Percentiles rank a stretch among this genome's conserved stretches.
phyloP scores from a whole-genome alignment of 1,284 basidiomycete species.

The Cryptococcus sp. region DNA sequence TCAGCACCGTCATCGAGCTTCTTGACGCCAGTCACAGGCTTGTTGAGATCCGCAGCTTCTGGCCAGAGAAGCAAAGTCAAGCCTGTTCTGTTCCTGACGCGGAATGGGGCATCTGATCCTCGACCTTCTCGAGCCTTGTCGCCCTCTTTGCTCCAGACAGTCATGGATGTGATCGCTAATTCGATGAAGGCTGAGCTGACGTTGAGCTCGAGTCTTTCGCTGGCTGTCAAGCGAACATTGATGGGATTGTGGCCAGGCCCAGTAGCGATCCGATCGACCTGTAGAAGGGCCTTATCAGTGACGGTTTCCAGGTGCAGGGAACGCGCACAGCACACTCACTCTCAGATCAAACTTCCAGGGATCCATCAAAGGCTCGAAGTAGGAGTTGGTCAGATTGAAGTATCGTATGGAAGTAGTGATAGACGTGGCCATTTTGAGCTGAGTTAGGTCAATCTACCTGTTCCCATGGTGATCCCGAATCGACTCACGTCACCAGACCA shows the following conservation, averaged over 20 bases:
- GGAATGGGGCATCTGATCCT: slow-evolving; percentile 90
- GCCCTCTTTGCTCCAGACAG: slow-evolving; percentile 72
- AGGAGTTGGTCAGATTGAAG: slow-evolving; percentile 96
- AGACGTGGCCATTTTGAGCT: slow-evolving; percentile 80
- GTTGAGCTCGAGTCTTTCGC: slow-evolving; percentile 88
- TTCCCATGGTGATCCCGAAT: not conserved
- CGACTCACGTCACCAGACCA: slow-evolving; percentile 84
- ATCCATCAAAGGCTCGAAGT: slow-evolving; percentile 99
- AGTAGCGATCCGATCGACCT: slow-evolving; percentile 44
- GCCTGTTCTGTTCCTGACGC: slow-evolving; percentile 88
- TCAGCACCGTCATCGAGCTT: slow-evolving; percentile 67
- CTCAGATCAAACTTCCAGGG: slow-evolving; percentile 88
- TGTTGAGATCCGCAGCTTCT: slow-evolving; percentile 63
- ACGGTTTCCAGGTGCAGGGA: not conserved
- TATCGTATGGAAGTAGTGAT: slow-evolving; percentile 85
- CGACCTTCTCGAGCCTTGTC: slow-evolving; percentile 71
- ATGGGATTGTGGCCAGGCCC: slow-evolving; percentile 60
- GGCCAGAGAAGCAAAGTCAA: slow-evolving; percentile 79
- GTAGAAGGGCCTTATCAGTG: not conserved
- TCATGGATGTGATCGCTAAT: slow-evolving; percentile 73
- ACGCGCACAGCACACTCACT: slow-evolving; percentile 57
- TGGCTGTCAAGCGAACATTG: slow-evolving; percentile 69
- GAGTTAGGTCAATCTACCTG: slow-evolving; percentile 8
- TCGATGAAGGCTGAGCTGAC: slow-evolving; percentile 90
- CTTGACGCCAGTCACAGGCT: slow-evolving; percentile 59